These are phyloP conservation scores for Aquilaria agallochum DNA, from an alignment of 441 rosid species.

Conservation along the genomic window DNA sequence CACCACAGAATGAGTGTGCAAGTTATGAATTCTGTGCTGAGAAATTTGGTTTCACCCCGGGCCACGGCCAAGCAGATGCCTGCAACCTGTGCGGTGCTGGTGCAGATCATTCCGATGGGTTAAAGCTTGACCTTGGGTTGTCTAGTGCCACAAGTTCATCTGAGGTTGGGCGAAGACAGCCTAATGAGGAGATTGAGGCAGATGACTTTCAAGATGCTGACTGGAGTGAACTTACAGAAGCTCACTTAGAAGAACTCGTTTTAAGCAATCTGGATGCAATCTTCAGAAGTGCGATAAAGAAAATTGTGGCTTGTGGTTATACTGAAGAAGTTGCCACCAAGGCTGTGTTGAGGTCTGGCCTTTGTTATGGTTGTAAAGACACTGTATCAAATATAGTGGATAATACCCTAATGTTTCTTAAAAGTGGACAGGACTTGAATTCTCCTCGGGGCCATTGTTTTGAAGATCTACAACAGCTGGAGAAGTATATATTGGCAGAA, in stretches of 20 bases:
- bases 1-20: constrained; percentile 48
- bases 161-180: constrained; percentile 42
- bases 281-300: constrained; percentile 76
- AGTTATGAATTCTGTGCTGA: constrained; percentile 74
- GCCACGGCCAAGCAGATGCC: constrained; percentile 36
- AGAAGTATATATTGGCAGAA: constrained; percentile 80
- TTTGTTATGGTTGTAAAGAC: constrained; percentile 80
- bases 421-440: constrained; percentile 50
- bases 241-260: constrained; percentile 73
- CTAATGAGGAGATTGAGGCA: constrained; percentile 35
- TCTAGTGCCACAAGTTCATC: constrained; percentile 29
- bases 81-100: constrained; percentile 47
- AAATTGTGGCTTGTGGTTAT: constrained; percentile 62
- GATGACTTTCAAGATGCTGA: constrained; percentile 65
- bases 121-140: constrained; percentile 65
- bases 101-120: constrained; percentile 43
- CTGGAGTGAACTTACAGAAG: constrained; percentile 82
- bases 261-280: constrained; percentile 63
- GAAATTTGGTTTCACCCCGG: constrained; percentile 42
- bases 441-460: constrained; percentile 62
- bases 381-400: constrained; percentile 79
- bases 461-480: constrained; percentile 84
- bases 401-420: constrained; percentile 58
- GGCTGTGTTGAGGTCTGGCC: constrained; percentile 80
- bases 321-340: constrained; percentile 71